Base-by-base conservation (phyloP, 805 yeast species). In the Starmerella ratchasimensis region DNA sequence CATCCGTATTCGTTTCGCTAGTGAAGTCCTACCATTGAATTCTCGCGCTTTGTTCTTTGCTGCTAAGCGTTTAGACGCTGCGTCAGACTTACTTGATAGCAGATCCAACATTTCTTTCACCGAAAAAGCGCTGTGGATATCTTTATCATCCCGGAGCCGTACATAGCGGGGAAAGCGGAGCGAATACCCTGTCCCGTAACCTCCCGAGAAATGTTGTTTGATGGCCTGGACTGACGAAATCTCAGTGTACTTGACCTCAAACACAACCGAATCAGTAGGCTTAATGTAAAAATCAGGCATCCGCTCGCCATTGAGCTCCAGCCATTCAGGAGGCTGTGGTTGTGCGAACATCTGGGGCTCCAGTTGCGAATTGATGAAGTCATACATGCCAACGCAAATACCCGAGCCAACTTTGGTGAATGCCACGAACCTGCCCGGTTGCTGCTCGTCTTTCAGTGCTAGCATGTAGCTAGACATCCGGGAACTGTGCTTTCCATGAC, bases 341-440 rank as follows among this genome's bases (percentile, higher is more conserved):
- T 44, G 47, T 0, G 49, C 42, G n/a, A 46, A 40, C 93, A 94
- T 80, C 43, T 72, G 68, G 1, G 73, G 76, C 28, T 64, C 56
- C 0, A 90, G 72, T 7, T 60, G 41, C 16, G 71, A 61, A 28
- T 70, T 71, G 27, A 90, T 74, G 32, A 62, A 63, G 23, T 68
- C 67, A 42, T 68, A 76, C 39, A 79, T 86, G 1, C 67, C 69
- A 1, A 61, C 57, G 8, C 81, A 69, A 41, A 88, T 72, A 1
- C 97, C 97, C 51, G 86, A 83, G 1, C 93, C 88, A 31, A 86
- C 79, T 16, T 70, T 67, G 49, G 93, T 77, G 42, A 88, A 77
- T 14, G 88, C 71, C 37, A 70, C 59, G 51, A 73, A 81, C 25
- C 60, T 56, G 5, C 38, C 39, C 25, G 59, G 62, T 1, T 60